phyloP scores from a whole-genome alignment of 345 rosid genomes.

The Moringa oleifera region DNA sequence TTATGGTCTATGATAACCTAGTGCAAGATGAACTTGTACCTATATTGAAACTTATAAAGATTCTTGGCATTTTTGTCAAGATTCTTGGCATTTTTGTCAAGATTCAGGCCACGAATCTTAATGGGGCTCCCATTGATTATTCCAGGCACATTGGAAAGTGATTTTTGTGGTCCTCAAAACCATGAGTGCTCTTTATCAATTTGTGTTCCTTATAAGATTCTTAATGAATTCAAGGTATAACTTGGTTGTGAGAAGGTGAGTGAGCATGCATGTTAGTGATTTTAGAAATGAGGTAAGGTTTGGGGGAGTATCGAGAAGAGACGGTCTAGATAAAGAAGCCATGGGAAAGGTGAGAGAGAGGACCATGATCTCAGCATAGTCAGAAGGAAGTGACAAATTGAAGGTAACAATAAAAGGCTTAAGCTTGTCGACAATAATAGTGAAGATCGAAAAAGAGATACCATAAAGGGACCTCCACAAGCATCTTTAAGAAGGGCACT shows the following conservation, averaged over 20 bases:
- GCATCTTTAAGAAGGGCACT: slow-evolving; percentile 80
- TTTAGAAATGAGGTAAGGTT: slow-evolving; percentile 86
- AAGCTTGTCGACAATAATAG: slow-evolving; percentile 84
- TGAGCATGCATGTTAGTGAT: slow-evolving; percentile 95
- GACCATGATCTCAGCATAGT: slow-evolving; percentile 93
- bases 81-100: no score
- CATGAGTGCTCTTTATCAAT: slow-evolving; percentile 76
- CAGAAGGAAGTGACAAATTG: slow-evolving; percentile 87
- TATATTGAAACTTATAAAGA: slow-evolving; percentile 49
- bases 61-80: slow-evolving; percentile 30
- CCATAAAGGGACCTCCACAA: slow-evolving; percentile 87
- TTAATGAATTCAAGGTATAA: slow-evolving; percentile 88
- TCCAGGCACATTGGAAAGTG: slow-evolving; percentile 85
- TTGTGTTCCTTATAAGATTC: slow-evolving; percentile 82
- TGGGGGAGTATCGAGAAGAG: slow-evolving; percentile 69
- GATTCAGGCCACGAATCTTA: slow-evolving; percentile 44
- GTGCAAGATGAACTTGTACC: slow-evolving; percentile 70
- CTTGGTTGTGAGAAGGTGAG: slow-evolving; percentile 81
- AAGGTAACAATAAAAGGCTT: slow-evolving; percentile 83
- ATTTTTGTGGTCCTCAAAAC: slow-evolving; percentile 81
- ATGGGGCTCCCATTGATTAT: slow-evolving; percentile 80
- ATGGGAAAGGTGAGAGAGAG: slow-evolving; percentile 79
- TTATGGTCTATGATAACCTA: slow-evolving; percentile 92
- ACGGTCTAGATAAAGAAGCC: slow-evolving; percentile 70
- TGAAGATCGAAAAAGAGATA: slow-evolving; percentile 79